These are phyloP conservation scores for Teunomyces pallodes DNA, from an alignment of 805 yeast species.

Conservation along the genomic window DNA sequence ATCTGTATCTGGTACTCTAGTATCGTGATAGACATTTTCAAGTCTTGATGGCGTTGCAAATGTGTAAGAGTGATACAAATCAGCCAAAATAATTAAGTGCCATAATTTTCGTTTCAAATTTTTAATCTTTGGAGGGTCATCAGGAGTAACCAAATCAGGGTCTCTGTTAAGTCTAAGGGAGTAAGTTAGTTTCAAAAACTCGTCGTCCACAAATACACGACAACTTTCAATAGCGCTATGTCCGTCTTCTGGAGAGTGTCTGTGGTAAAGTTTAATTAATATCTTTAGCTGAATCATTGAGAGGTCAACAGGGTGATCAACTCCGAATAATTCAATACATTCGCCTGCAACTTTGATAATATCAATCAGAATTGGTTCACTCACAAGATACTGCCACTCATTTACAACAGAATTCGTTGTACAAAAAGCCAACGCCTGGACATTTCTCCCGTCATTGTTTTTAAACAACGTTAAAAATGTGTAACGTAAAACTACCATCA, in stretches of 20 bases:
- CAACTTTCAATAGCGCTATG: conserved; percentile 1
- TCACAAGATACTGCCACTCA: conserved; percentile 17
- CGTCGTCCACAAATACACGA: not conserved
- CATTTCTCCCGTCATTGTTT: conserved; percentile 7
- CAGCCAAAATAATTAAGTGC: conserved; percentile 8
- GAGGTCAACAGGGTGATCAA: conserved; percentile 8
- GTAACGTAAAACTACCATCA: conserved; percentile 31
- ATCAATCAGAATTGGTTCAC: conserved; percentile 17
- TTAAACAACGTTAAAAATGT: conserved; percentile 33
- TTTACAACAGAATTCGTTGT: conserved; percentile 13
- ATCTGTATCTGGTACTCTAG: conserved; percentile 11
- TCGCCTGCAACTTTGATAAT: conserved; percentile 13
- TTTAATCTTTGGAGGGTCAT: conserved; percentile 7
- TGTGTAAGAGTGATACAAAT: conserved; percentile 7
- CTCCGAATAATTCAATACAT: conserved; percentile 15
- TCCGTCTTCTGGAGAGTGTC: conserved; percentile 14
- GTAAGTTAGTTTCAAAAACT: conserved; percentile 17
- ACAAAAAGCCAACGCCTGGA: conserved; percentile 9
- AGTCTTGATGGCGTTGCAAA: conserved; percentile 8
- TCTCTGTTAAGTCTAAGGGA: conserved; percentile 18
- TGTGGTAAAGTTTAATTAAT: conserved; percentile 14
- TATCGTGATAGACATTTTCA: conserved; percentile 11
- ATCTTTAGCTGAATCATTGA: conserved; percentile 17
- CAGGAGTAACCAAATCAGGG: conserved; percentile 12
- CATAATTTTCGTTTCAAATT: conserved; percentile 9